Percentiles rank a stretch among this genome's conserved stretches.
Evolutionary conservation across 2,329 filamentous ascomycete species (phyloP).

Genomic region (Tolypocladium paradoxum): DNA sequence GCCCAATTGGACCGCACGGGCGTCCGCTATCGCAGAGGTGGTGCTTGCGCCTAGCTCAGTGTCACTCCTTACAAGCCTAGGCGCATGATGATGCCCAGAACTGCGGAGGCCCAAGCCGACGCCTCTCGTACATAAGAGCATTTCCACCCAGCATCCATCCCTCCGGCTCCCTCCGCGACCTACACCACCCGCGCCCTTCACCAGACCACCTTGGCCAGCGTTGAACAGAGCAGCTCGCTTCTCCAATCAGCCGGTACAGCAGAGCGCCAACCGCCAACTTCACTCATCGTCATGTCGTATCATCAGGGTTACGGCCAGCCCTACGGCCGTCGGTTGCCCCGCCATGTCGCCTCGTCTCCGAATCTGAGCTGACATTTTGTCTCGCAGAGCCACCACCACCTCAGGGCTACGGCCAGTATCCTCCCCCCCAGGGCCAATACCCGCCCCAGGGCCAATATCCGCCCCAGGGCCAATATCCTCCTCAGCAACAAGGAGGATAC

Average conservation of each 20-base stretch:
- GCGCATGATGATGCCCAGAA: neutral
- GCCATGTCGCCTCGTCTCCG: neutral
- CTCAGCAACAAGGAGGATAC: conserved; percentile 16
- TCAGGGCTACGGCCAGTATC: conserved; percentile 29
- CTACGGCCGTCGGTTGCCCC: conserved; percentile 23
- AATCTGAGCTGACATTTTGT: neutral
- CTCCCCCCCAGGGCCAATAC: conserved; percentile 15
- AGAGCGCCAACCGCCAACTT: neutral
- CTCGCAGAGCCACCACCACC: conserved; percentile 20
- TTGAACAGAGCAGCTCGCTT: neutral
- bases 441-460: conserved; percentile 16
- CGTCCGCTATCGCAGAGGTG: neutral
- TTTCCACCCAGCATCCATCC: neutral
- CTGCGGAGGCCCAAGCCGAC: neutral
- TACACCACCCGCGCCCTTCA: neutral
- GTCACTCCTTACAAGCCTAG: neutral
- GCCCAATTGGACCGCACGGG: neutral
- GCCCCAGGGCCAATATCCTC: conserved; percentile 20
- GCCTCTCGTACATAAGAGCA: neutral
- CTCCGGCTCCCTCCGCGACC: neutral
- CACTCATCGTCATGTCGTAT: conserved; percentile 21
- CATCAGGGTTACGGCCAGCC: conserved; percentile 19
- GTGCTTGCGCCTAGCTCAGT: neutral
- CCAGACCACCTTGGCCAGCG: neutral
- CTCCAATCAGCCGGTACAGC: too few species aligned